Evolutionary conservation across 2,329 filamentous ascomycete genomes (phyloP).

Genomic region (Claviceps paspali): DNA sequence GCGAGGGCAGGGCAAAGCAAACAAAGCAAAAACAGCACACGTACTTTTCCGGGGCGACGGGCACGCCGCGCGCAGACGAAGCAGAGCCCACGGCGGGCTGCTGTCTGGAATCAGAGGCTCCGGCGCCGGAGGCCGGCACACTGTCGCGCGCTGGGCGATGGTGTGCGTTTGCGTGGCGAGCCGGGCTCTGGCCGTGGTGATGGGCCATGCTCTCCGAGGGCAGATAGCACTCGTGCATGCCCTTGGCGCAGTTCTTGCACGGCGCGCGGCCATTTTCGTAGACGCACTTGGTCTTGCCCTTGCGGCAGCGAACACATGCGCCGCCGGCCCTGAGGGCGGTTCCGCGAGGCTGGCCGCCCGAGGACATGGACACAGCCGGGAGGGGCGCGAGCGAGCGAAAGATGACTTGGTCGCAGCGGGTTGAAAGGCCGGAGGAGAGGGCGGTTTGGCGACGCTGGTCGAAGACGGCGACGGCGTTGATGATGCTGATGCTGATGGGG

Average conservation of each 20-base stretch:
- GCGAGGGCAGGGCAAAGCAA: slow-evolving; percentile 1
- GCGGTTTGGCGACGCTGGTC: background rate
- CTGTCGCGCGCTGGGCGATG: slow-evolving; percentile 38
- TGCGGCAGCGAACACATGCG: slow-evolving; percentile 47
- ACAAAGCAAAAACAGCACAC: slow-evolving; percentile 14
- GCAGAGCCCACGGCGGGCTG: slow-evolving; percentile 26
- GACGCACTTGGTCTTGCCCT: slow-evolving; percentile 49
- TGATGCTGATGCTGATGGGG: slow-evolving; percentile 3
- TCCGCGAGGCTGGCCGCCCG: slow-evolving; percentile 34
- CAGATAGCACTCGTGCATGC: slow-evolving; percentile 48
- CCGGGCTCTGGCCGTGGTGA: slow-evolving; percentile 43
- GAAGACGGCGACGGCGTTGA: too few relatives aligned
- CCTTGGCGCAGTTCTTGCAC: slow-evolving; percentile 49
- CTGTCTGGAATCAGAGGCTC: slow-evolving; percentile 29
- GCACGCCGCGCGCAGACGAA: slow-evolving; percentile 31
- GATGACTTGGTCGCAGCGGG: too few relatives aligned
- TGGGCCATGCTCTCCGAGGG: slow-evolving; percentile 45
- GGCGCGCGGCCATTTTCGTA: slow-evolving; percentile 48
- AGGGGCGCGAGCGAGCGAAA: slow-evolving; percentile 1
- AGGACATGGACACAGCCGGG: slow-evolving; percentile 22
- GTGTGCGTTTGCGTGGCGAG: slow-evolving; percentile 30
- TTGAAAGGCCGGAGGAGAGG: too few relatives aligned
- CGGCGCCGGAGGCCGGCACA: slow-evolving; percentile 35
- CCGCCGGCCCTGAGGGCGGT: slow-evolving; percentile 45
- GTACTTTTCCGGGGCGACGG: slow-evolving; percentile 38